Conservation (phyloP, 2,329 filamentous ascomycete species). For the Talaromyces islandicus region DNA sequence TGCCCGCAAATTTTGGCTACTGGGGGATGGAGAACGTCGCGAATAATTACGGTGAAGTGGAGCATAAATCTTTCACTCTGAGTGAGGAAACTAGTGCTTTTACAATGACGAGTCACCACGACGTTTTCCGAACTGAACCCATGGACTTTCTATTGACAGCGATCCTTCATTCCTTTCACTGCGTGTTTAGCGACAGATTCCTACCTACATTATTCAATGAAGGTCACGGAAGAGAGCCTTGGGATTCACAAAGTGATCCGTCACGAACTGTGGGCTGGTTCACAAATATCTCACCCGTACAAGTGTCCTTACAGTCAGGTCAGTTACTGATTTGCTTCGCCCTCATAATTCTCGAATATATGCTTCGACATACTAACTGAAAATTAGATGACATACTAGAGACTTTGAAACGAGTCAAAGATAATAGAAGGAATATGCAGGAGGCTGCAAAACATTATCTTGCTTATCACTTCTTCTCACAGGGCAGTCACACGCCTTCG, state of each 20-base stretch:
- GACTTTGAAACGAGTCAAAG: constrained; percentile 32
- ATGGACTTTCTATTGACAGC: constrained; percentile 32
- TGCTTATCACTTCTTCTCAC: constrained; percentile 24
- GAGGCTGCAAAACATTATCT: constrained; percentile 35
- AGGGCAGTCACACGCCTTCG: constrained; percentile 27
- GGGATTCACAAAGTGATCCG: constrained; percentile 41
- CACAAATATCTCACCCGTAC: constrained; percentile 43
- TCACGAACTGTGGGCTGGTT: constrained; percentile 49
- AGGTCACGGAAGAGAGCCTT: constrained; percentile 44
- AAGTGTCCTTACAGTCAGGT: constrained; percentile 22
- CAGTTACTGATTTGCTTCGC: neutral
- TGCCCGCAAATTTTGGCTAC: constrained; percentile 27
- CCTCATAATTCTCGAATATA: neutral
- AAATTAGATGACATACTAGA: constrained; percentile 24
- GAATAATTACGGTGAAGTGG: constrained; percentile 31
- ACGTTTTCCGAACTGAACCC: constrained; percentile 29
- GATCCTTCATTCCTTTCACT: constrained; percentile 39
- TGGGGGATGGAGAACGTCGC: constrained; percentile 29
- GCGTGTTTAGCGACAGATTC: constrained; percentile 37
- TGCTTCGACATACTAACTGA: constrained; percentile 9
- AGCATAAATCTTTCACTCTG: constrained; percentile 29
- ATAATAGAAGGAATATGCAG: constrained; percentile 28
- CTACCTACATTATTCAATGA: constrained; percentile 44
- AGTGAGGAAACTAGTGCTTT: constrained; percentile 26
- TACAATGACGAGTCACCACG: constrained; percentile 26